Base-by-base conservation (phyloP, 2,329 filamentous ascomycete species). In the Ophiostoma fasciatum region DNA sequence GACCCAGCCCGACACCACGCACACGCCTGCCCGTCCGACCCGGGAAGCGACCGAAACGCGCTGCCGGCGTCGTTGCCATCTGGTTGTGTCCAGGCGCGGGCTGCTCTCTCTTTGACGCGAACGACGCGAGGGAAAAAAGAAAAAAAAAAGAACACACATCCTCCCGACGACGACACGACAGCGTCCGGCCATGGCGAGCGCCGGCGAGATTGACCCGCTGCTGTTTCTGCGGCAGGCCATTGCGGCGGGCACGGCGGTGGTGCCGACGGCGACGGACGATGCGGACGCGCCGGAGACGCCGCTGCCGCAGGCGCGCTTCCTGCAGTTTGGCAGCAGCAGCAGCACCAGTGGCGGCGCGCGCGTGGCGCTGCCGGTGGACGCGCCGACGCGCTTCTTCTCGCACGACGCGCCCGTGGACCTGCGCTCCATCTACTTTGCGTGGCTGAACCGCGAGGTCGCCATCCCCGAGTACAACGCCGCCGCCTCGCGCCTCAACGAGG, bases 351-450 rank as follows among this genome's bases (percentile, higher is more conserved):
- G 14, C 27, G 17, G 28, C 14, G 23, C n/a, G 11, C 33, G 30
- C 27, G 64, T 74, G 37, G 66, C 74, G 6, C 67, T 92, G 40
- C 65, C 78, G 1, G 71, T 94, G 45, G 74, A 72, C 34, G 68
- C 71, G 12, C 68, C 78, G 9, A 98, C 90, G 46, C 83, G 90
- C 49, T 96, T 96, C 63, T 70, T 82, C 42, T 87, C 83, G n/a
- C 71, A 73, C 40, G 67, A 72, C 32, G 64, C 67, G 38, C 68
- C 79, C 5, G 77, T 94, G 49, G 83, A 94, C 54, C 66, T 98
- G 47, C 84, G 90, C 53, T 90, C 81, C 55, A 88, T 94, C 59
- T 94, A 88, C 64, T 94, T 96, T 53, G 85, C 85, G 38, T 98
- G 85, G 84, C 68, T 82, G 50, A 92, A 94, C 60, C 84, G 85